Evolutionary conservation across 148 eudicot species (phyloP), one percentile per base, ranked within the genome.

Genomic region (Amaranthus hypochondriacus): DNA sequence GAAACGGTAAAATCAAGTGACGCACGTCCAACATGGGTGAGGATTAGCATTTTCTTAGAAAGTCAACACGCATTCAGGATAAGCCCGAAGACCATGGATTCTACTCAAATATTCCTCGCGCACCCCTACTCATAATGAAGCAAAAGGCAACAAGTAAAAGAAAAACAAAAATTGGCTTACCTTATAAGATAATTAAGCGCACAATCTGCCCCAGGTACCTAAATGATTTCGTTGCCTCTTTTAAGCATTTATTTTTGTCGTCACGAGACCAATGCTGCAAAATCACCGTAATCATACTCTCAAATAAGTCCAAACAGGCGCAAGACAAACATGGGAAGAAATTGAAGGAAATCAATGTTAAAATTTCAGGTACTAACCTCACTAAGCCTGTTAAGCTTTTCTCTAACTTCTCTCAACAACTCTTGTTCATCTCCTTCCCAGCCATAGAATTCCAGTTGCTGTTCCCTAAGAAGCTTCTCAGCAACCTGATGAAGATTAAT

Each of bases 221-320:
- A 75, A 91, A 94, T 60, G 96, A 79, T 78, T 89, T 94, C 43
- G 90, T 86, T 71, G 93, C 73, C 85, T 94, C 97, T 77, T 84
- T 87, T 74, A 94, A 78, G 82, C 97, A 89, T 82, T 80, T 94
- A 80, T 89, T 91, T 80, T 86, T 94, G 80, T 88, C 92, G 72
- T 85, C 88, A 42, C 98, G 90, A 52, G 93, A 69, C 98, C 98
- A 94, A 69, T 94, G 96, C 98, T 94, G 91, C 84, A 89, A 78
- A 13, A 44, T 12, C 69, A 46, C 56, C 52, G 48, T 53, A 53
- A 56, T 61, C 14, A 49, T 14, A 42, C 58, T 52, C 73, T 14
- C 49, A 71, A 5, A 8, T 50, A 10, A 68, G 58, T 10, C 51
- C 2, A 69, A 39, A 49, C 14, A 56, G 56, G 44, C 21, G 58